These are phyloP conservation scores for Tricholoma matsutake DNA, from an alignment of 768 basidiomycete species.

Conservation along the genomic window DNA sequence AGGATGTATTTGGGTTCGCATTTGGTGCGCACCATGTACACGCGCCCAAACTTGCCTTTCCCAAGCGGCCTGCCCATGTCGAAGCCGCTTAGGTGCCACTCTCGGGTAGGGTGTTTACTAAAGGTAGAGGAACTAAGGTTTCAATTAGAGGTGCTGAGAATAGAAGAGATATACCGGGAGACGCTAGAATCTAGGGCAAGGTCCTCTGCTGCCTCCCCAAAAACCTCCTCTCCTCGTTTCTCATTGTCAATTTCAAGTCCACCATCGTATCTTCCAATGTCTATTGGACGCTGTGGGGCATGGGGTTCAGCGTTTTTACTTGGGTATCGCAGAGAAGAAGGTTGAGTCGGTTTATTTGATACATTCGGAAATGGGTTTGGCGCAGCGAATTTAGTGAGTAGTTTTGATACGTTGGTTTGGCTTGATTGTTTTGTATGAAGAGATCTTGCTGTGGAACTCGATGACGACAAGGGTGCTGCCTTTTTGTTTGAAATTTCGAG, in stretches of 20 bases:
- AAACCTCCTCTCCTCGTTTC: slow-evolving; percentile 69
- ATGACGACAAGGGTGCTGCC: slow-evolving; percentile 36
- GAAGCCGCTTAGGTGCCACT: slow-evolving; percentile 83
- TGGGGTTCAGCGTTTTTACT: slow-evolving; percentile 20
- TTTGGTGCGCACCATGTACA: slow-evolving; percentile 98
- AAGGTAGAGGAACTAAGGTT: not conserved
- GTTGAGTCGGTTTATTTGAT: slow-evolving; percentile 30
- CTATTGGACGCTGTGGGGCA: slow-evolving; percentile 41
- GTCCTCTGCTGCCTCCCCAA: slow-evolving; percentile 74
- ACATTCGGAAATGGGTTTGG: slow-evolving; percentile 49
- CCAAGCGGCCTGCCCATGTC: slow-evolving; percentile 95
- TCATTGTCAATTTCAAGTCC: slow-evolving; percentile 90
- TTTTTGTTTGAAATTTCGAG: slow-evolving; percentile 55
- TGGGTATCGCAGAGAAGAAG: slow-evolving; percentile 45
- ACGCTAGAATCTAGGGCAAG: slow-evolving; percentile 84
- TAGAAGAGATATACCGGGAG: slow-evolving; percentile 45
- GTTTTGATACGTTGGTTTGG: slow-evolving; percentile 63
- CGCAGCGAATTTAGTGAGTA: slow-evolving; percentile 71
- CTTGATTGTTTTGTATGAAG: slow-evolving; percentile 52
- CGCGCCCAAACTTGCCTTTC: slow-evolving; percentile 99
- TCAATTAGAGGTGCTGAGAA: not conserved
- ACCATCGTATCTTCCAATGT: slow-evolving; percentile 94
- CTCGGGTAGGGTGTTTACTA: slow-evolving; percentile 71
- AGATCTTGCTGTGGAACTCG: slow-evolving; percentile 26
- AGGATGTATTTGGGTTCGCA: slow-evolving; percentile 86